Evolutionary conservation across 2,329 filamentous ascomycete genomes (phyloP), one percentile per base, ranked within the genome.

Genomic region (Metarhizium humberi): DNA sequence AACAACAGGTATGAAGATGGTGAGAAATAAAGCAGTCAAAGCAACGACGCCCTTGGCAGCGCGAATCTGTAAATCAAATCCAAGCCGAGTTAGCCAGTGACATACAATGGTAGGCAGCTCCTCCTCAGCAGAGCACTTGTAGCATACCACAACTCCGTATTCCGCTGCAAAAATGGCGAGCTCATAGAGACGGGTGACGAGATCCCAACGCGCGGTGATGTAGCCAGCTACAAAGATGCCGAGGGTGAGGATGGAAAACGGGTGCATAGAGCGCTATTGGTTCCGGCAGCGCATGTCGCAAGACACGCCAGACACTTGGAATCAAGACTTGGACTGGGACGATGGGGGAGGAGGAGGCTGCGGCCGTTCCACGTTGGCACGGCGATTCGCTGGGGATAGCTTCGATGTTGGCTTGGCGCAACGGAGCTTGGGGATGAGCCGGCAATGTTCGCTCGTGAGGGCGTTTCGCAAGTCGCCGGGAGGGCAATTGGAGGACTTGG

Each of bases 171-270:
- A 99, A 62, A 96, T 88, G 63, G 90, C 88, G 66, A 99, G 84
- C 75, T 99, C 92, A 86, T 96, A 96, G 66, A 97, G 81, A 67
- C 92, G 87, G 65, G 92, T 96, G 63, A 96, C 91, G 60, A 99
- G 86, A 75, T 97, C 94, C 92, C 94, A 99, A 79, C 94, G 88
- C 70, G 94, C 94, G 75, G 94, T 99, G 73, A 92, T 97, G 81
- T 99, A 99, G 74, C 94, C 94, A 77, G 94, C 92, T 81, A 97
- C 88, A 79, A 99, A 99, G 78, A 99, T 96, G 76, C 88, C 91
- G 76, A 96, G 85, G 68, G 92, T 95, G 73, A 96, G 83, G 72
- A 92, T 79, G 61, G 92, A 97, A 78, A 97, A 96, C 68, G 92
- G 90, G 90, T 96, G 92, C 92, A 97, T 97, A 80, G 79, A 82